A percentile compares a stretch with the other conserved stretches of the same genome.
Evolutionary conservation across 2,329 filamentous ascomycete species (phyloP).

Genomic region (Sporothrix phasma): DNA sequence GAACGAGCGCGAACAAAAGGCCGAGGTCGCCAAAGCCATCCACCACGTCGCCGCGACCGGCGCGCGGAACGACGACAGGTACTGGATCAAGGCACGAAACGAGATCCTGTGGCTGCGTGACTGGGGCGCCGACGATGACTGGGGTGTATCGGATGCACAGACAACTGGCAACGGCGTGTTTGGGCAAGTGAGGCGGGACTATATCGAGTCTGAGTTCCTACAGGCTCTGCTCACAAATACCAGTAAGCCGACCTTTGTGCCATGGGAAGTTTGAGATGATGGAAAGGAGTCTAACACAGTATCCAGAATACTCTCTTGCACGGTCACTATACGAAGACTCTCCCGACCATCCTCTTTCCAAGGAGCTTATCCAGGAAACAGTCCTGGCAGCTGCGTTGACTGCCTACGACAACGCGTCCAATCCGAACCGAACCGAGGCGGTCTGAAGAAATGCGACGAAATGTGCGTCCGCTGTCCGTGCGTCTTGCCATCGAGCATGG

Average conservation of each 20-base stretch:
- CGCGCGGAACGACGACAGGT: constrained; percentile 50
- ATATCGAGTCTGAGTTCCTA: constrained; percentile 61
- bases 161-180: constrained; percentile 39
- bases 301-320: constrained; percentile 50
- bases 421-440: constrained; percentile 69
- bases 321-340: constrained; percentile 50
- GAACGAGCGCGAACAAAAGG: constrained; percentile 54
- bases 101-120: constrained; percentile 64
- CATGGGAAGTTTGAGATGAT: not conserved
- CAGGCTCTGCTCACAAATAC: constrained; percentile 54
- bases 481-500: not conserved
- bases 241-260: constrained; percentile 35
- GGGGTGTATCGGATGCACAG: constrained; percentile 13
- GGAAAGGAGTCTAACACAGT: not conserved
- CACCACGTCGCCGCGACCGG: constrained; percentile 39
- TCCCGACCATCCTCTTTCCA: constrained; percentile 38
- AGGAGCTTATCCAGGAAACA: constrained; percentile 45
- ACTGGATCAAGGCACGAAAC: constrained; percentile 51
- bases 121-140: constrained; percentile 50
- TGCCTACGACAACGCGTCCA: constrained; percentile 72
- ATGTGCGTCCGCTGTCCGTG: constrained; percentile 44
- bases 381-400: constrained; percentile 55
- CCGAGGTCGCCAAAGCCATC: constrained; percentile 49
- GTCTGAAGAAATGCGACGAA: constrained; percentile 66
- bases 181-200: constrained; percentile 48